Evolutionary conservation across 176 grass and related monocot genomes (phyloP).

Genomic region (Saccharum spontaneum): DNA sequence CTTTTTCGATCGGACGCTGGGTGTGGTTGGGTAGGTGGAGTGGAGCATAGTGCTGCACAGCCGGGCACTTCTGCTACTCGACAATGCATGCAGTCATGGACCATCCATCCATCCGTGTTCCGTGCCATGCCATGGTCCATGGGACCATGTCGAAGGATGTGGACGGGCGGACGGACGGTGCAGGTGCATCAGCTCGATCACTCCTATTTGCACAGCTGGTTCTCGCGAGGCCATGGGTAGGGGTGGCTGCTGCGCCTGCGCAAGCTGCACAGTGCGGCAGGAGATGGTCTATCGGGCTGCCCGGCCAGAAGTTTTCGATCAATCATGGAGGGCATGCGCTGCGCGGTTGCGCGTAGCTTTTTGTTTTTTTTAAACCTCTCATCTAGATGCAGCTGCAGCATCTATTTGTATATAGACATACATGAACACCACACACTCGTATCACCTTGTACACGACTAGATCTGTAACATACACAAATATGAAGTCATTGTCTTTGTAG

Average conservation of each 20-base stretch:
- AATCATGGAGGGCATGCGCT: neutral
- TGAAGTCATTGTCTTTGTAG: too few relatives aligned
- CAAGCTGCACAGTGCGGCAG: neutral
- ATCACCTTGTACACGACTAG: too few relatives aligned
- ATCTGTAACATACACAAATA: too few relatives aligned
- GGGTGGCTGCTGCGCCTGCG: neutral
- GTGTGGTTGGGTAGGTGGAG: conserved; percentile 15
- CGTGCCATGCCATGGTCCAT: neutral
- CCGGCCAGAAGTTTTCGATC: neutral
- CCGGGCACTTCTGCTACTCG: neutral
- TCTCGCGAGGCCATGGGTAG: neutral
- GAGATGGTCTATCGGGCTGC: neutral
- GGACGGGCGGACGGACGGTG: conserved; percentile 12
- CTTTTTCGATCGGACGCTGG: neutral
- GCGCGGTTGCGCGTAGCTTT: neutral
- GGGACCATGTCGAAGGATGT: neutral
- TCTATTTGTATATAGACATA: too few relatives aligned
- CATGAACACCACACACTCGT: too few relatives aligned
- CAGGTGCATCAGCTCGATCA: conserved; percentile 6
- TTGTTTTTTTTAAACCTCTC: too few relatives aligned
- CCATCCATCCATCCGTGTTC: neutral
- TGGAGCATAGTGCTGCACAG: neutral
- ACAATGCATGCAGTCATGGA: neutral
- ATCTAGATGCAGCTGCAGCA: too few relatives aligned
- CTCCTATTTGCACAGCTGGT: neutral